phyloP scores from a whole-genome alignment of 768 basidiomycete genomes.

The Hemileccinum rubropunctum region DNA sequence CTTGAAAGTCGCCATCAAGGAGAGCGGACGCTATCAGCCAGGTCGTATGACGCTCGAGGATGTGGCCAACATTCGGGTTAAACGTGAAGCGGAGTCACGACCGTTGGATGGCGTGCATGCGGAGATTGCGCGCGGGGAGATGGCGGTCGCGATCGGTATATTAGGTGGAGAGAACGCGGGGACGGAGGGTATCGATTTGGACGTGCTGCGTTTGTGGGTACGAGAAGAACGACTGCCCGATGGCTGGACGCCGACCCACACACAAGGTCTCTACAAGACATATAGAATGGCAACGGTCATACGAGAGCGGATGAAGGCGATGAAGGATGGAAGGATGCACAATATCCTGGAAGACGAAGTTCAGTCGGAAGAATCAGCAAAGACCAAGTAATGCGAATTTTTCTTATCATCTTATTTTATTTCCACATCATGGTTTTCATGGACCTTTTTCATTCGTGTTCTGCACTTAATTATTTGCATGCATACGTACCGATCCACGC shows the following conservation, averaged over 20 bases:
- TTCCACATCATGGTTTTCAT: no score
- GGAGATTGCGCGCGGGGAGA: constrained; percentile 66
- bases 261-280: constrained; percentile 28
- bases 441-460: neutral
- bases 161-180: constrained; percentile 32
- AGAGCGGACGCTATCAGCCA: constrained; percentile 29
- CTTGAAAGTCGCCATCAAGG: constrained; percentile 37
- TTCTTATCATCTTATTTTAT: constrained; percentile 1
- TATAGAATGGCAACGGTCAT: constrained; percentile 29
- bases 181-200: constrained; percentile 43
- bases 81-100: constrained; percentile 45
- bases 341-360: constrained; percentile 20
- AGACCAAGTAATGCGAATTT: constrained; percentile 19
- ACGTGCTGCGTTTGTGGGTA: constrained; percentile 51
- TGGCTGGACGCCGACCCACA: constrained; percentile 32
- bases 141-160: constrained; percentile 61
- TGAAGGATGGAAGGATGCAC: constrained; percentile 15
- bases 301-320: constrained; percentile 26
- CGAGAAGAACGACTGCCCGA: constrained; percentile 49
- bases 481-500: neutral
- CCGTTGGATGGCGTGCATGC: constrained; percentile 46
- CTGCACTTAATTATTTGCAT: neutral
- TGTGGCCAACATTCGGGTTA: constrained; percentile 49
- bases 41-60: constrained; percentile 31
- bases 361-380: neutral